Evolutionary conservation across 495 filamentous ascomycete genomes (phyloP), one percentile per base, ranked within the genome.

Genomic region (Bathelium albidoporum): DNA sequence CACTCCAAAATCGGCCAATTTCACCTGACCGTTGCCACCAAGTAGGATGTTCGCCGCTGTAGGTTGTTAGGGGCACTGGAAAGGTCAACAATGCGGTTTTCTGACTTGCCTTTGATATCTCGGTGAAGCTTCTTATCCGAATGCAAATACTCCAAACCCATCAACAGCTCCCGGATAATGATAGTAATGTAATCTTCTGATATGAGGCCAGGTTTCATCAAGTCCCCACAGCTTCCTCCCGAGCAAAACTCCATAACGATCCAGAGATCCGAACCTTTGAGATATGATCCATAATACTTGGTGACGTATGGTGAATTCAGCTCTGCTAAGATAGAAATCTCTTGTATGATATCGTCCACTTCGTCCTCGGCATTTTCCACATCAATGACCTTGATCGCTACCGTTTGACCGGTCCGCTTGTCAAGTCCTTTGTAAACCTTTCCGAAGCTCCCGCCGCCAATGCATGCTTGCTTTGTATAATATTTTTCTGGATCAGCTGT

Each of bases 221-320:
- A 71, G 74, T 97, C 93, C 39, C 95, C 80, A 74, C 93, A 96
- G 16, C 91, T 96, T 43, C 93, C 93, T 62, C 93, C 93, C 0
- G 92, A 92, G 34, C 96, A 80, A 71, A 88, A 98, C 76, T 98
- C 94, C 94, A 98, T 98, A 59, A 98, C 91, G 70, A 98, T 98
- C 94, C 94, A 98, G 76, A 98, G 77, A 75, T 98, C 96, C 68
- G 90, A 88, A 32, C 94, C 94, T 68, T 91, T 87, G 22, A 97
- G 79, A 73, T 96, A 98, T 72, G 91, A 95, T 20, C 90, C 89
- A 75, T 91, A 93, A 81, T 98, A 98, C 69, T 95, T 89, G 32
- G 94, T 96, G 71, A 98, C 93, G 72, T 86, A 96, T 32, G 86
- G 87, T 70, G 91, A 96, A 62, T 89, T 85, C 77, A 95, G 96